phyloP scores from a whole-genome alignment of 2,329 filamentous ascomycete genomes.

The Bimuria novae-zelandiae region DNA sequence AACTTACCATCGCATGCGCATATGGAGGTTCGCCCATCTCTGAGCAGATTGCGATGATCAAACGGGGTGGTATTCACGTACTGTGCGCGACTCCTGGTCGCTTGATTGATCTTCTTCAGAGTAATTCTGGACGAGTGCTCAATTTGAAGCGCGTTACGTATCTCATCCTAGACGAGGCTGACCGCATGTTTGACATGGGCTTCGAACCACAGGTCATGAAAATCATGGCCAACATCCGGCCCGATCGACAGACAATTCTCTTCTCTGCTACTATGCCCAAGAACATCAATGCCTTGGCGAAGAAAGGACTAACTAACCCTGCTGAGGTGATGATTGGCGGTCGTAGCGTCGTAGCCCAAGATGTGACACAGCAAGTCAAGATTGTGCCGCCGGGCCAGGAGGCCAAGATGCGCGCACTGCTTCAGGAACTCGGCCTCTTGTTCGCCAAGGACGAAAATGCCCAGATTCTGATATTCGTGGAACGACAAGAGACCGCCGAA shows the following conservation, averaged over 20 bases:
- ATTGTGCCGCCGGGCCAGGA: conserved; percentile 58
- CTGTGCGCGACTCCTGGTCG: conserved; percentile 88
- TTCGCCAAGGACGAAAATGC: conserved; percentile 89
- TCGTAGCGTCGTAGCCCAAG: conserved; percentile 68
- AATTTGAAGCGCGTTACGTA: conserved; percentile 90
- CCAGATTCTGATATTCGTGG: conserved; percentile 87
- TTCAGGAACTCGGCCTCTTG: conserved; percentile 85
- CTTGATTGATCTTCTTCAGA: conserved; percentile 91
- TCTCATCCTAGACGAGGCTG: conserved; percentile 93
- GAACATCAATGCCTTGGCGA: conserved; percentile 87
- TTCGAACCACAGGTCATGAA: conserved; percentile 99
- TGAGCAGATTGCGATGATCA: conserved; percentile 95
- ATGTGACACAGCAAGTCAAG: conserved; percentile 91
- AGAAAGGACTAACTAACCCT: conserved; percentile 83
- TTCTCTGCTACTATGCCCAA: conserved; percentile 97
- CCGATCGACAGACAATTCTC: conserved; percentile 89
- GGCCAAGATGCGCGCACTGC: conserved; percentile 83
- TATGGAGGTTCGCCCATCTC: conserved; percentile 96
- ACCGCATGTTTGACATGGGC: conserved; percentile 99
- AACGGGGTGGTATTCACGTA: conserved; percentile 91
- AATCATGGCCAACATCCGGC: conserved; percentile 88
- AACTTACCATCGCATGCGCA: conserved; percentile 84
- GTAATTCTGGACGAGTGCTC: conserved; percentile 92
- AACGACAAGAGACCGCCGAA: conserved; percentile 76
- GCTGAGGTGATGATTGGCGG: conserved; percentile 93